Conservation (phyloP, 2,329 filamentous ascomycete genomes). For the Nemania sp. region DNA sequence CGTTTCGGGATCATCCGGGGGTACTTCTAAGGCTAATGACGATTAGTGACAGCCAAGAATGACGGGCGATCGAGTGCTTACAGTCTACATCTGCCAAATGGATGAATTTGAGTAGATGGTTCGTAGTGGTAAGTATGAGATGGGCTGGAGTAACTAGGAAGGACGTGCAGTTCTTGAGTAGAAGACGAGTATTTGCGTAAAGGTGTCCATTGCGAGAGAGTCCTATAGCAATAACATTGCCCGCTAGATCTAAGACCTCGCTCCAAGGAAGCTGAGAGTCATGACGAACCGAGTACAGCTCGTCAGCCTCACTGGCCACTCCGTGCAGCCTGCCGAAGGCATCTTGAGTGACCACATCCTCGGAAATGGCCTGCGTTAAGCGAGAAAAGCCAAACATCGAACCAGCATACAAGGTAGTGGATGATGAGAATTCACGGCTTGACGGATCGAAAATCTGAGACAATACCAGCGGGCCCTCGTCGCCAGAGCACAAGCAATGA, state of each 20-base stretch:
- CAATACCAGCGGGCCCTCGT: slow-evolving; percentile 32
- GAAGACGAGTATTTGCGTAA: slow-evolving; percentile 73
- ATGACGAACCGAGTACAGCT: slow-evolving; percentile 47
- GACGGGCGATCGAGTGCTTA: slow-evolving; percentile 44
- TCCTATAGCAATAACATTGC: slow-evolving; percentile 57
- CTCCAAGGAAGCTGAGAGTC: slow-evolving; percentile 57
- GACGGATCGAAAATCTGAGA: slow-evolving; percentile 26
- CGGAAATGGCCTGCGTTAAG: slow-evolving; percentile 38
- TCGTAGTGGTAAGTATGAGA: slow-evolving; percentile 88
- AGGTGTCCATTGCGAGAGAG: slow-evolving; percentile 77
- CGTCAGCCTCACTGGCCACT: slow-evolving; percentile 41
- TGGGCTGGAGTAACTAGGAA: slow-evolving; percentile 82
- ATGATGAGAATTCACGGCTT: slow-evolving; percentile 20
- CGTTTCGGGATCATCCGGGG: slow-evolving; percentile 83
- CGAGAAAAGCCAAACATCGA: slow-evolving; percentile 41
- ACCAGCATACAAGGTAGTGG: slow-evolving; percentile 34
- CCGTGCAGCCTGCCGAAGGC: slow-evolving; percentile 50
- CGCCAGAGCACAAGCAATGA: slow-evolving; percentile 36
- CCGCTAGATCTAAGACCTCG: slow-evolving; percentile 50
- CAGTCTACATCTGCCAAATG: slow-evolving; percentile 72
- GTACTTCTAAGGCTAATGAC: slow-evolving; percentile 73
- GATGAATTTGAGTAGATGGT: slow-evolving; percentile 92
- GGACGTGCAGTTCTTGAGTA: slow-evolving; percentile 89
- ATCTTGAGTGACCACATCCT: slow-evolving; percentile 50
- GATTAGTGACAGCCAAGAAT: slow-evolving; percentile 1